Conservation (phyloP, 768 basidiomycete genomes). For the Coprinellus micaceus region DNA sequence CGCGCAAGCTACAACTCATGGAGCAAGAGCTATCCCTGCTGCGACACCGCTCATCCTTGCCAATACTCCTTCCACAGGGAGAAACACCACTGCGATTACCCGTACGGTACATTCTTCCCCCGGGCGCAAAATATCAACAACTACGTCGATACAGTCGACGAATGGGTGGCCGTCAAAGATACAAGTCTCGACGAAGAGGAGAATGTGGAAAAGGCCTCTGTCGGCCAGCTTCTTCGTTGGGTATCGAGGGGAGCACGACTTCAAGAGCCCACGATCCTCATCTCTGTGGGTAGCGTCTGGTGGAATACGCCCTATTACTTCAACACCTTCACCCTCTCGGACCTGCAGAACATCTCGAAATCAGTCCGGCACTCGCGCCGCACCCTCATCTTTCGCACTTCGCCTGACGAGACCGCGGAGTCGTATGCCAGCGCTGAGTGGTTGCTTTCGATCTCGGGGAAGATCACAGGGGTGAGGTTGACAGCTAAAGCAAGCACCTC, state of each 20-base stretch:
- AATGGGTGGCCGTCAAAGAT: conserved; percentile 33
- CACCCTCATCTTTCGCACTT: conserved; percentile 34
- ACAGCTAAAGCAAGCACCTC: conserved; percentile 36
- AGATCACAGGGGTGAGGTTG: conserved; percentile 33
- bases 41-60: conserved; percentile 32
- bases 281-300: conserved; percentile 34
- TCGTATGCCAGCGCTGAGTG: conserved; percentile 40
- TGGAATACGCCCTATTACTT: conserved; percentile 33
- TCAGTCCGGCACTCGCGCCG: conserved; percentile 30
- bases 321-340: conserved; percentile 34
- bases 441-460: conserved; percentile 32
- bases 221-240: conserved; percentile 33
- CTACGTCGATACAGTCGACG: conserved; percentile 31
- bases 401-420: conserved; percentile 19
- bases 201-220: conserved; percentile 23
- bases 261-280: conserved; percentile 33
- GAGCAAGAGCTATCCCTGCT: conserved; percentile 33
- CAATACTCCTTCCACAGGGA: conserved; percentile 32
- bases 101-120: conserved; percentile 36
- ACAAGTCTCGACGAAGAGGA: conserved; percentile 31
- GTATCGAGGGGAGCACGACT: conserved; percentile 27
- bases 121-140: conserved; percentile 27
- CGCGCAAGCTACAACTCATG: conserved; percentile 32
- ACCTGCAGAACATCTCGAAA: conserved; percentile 31
- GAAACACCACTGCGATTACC: conserved; percentile 39